Evolutionary conservation across 495 filamentous ascomycete species (phyloP).

Genomic region (Penicillium desertorum): DNA sequence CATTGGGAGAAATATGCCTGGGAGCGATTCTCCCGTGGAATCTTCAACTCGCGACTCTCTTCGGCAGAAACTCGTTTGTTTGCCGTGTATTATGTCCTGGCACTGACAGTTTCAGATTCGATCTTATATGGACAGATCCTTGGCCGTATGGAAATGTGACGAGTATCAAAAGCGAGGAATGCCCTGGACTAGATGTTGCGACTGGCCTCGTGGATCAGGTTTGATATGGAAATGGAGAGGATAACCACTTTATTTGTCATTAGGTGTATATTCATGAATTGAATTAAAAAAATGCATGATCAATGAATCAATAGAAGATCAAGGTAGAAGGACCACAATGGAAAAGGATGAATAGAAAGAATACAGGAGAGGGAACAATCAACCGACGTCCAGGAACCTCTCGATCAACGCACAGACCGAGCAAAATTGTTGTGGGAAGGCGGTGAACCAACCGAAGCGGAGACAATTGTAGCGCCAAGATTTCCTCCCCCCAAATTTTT

Average conservation of each 20-base stretch:
- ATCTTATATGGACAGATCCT: slow-evolving; percentile 52
- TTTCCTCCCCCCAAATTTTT: slow-evolving; percentile 46
- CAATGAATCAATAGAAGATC: background rate
- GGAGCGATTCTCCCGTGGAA: background rate
- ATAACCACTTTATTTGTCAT: background rate
- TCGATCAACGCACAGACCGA: slow-evolving; percentile 18
- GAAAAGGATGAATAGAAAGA: background rate
- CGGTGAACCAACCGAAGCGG: slow-evolving; percentile 41
- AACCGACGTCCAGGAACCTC: background rate
- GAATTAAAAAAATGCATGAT: background rate
- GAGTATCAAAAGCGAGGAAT: slow-evolving; percentile 37
- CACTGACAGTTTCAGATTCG: slow-evolving; percentile 32
- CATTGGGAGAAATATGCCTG: background rate
- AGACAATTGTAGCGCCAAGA: slow-evolving; percentile 40
- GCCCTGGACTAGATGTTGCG: slow-evolving; percentile 41
- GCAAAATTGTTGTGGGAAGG: slow-evolving; percentile 25
- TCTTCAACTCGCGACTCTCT: background rate
- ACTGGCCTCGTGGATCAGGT: slow-evolving; percentile 19
- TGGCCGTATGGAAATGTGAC: slow-evolving; percentile 42
- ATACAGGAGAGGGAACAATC: background rate
- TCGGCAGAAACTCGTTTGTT: too few species aligned
- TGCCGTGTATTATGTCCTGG: background rate
- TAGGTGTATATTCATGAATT: background rate
- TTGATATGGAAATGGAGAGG: slow-evolving; percentile 8
- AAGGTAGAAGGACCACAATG: background rate